Conservation (phyloP, 2,329 filamentous ascomycete species). For the Stachybotrys elegans region DNA sequence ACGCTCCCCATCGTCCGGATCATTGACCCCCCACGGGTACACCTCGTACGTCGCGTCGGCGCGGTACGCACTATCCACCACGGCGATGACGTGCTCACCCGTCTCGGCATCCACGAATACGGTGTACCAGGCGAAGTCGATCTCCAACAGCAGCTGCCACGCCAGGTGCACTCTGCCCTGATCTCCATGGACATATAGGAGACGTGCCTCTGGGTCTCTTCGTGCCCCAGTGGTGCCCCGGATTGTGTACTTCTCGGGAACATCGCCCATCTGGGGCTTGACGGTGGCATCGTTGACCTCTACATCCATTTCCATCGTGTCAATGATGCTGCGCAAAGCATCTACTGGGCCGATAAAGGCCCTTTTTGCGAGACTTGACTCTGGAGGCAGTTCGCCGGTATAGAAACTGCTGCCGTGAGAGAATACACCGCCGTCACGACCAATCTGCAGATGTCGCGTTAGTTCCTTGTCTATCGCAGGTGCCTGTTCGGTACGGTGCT, state of each 20-base stretch:
- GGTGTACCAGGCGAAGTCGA: constrained; percentile 50
- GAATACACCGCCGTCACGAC: constrained; percentile 38
- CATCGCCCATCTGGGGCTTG: constrained; percentile 35
- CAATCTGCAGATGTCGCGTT: too few relatives aligned
- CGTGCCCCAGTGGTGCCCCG: constrained; percentile 42
- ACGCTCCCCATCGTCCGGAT: constrained; percentile 45
- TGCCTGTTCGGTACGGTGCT: fast-evolving
- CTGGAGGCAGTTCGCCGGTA: constrained; percentile 36
- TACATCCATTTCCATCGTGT: constrained; percentile 26
- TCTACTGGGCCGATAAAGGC: constrained; percentile 25
- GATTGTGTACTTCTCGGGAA: constrained; percentile 32
- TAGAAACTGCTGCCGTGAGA: constrained; percentile 49
- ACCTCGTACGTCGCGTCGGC: constrained; percentile 51
- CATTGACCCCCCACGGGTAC: constrained; percentile 51
- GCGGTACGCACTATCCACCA: constrained; percentile 54
- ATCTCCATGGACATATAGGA: constrained; percentile 48
- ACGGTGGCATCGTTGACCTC: constrained; percentile 33
- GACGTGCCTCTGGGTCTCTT: constrained; percentile 47
- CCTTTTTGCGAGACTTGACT: constrained; percentile 20
- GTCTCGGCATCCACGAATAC: constrained; percentile 49
- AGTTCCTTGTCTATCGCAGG: too few relatives aligned
- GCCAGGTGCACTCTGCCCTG: constrained; percentile 43
- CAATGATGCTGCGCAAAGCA: constrained; percentile 33
- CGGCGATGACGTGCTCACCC: constrained; percentile 42
- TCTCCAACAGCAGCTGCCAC: constrained; percentile 56